Conservation (phyloP, 1,139 yeast species). For the Protomyces inouyei region DNA sequence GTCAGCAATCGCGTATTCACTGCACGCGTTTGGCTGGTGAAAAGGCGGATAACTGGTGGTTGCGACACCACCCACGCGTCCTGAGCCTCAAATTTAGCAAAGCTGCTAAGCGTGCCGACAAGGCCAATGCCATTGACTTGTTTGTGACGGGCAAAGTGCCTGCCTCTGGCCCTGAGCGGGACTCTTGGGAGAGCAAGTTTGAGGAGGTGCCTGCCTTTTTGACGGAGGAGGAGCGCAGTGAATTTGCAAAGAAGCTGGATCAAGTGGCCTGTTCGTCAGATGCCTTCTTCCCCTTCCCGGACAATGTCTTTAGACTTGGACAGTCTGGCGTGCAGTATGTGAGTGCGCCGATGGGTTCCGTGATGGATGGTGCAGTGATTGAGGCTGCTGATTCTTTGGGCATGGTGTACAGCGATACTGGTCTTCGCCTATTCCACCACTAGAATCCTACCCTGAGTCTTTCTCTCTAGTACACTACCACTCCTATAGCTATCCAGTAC, state of each 20-base stretch:
- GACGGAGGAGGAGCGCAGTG: slow-evolving; percentile 74
- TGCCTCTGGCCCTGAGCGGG: slow-evolving; percentile 82
- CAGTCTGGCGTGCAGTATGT: slow-evolving; percentile 91
- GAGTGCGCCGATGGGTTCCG: slow-evolving; percentile 97
- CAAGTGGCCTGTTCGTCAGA: slow-evolving; percentile 92
- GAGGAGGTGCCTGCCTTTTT: slow-evolving; percentile 77
- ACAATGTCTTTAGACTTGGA: slow-evolving; percentile 94
- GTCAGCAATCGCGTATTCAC: slow-evolving; percentile 98
- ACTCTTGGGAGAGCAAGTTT: slow-evolving; percentile 86
- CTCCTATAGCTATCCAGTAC: no score
- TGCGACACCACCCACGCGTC: slow-evolving; percentile 95
- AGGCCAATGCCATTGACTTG: slow-evolving; percentile 94
- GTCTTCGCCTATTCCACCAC: slow-evolving; percentile 97
- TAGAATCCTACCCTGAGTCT: slow-evolving; percentile 37
- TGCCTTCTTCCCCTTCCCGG: slow-evolving; percentile 99
- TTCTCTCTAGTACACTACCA: no score
- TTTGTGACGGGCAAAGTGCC: slow-evolving; percentile 90
- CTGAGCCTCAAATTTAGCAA: slow-evolving; percentile 93
- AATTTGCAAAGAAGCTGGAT: slow-evolving; percentile 73
- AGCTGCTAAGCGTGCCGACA: slow-evolving; percentile 97
- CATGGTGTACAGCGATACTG: slow-evolving; percentile 87
- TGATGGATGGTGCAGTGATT: slow-evolving; percentile 94
- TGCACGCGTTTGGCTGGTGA: slow-evolving; percentile 99
- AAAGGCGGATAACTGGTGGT: slow-evolving; percentile 99
- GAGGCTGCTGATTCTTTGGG: slow-evolving; percentile 89